Percentiles rank a stretch among this genome's conserved stretches.
phyloP scores from a whole-genome alignment of 129 eudicot species.

The Flaveria linearis region DNA sequence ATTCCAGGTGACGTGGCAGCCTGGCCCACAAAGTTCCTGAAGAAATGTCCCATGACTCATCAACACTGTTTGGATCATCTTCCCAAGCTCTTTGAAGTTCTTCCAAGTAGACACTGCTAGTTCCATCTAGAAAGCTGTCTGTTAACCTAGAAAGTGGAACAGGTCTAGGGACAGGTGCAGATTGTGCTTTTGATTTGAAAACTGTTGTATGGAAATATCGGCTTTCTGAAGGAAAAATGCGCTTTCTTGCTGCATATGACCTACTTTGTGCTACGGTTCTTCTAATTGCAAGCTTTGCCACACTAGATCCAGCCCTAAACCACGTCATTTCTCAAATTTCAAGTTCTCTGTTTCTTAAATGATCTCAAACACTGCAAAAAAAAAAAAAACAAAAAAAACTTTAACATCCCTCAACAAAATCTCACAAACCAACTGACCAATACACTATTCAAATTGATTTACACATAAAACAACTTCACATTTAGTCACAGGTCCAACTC shows the following conservation, averaged over 20 bases:
- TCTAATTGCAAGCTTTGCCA: constrained; percentile 77
- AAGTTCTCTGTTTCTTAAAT: constrained; percentile 9
- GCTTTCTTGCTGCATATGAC: constrained; percentile 54
- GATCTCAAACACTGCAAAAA: constrained; percentile 22
- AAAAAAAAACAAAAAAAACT: background rate
- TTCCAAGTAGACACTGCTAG: constrained; percentile 92
- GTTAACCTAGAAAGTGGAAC: constrained; percentile 91
- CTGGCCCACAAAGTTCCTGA: constrained; percentile 87
- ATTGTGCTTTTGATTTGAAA: constrained; percentile 63
- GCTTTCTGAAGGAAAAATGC: constrained; percentile 39
- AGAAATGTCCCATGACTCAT: constrained; percentile 99
- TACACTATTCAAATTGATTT: background rate
- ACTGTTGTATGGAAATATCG: constrained; percentile 62
- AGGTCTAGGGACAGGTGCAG: constrained; percentile 91
- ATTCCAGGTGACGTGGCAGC: constrained; percentile 89
- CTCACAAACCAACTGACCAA: background rate
- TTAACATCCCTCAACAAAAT: constrained; percentile 5
- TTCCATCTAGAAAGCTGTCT: constrained; percentile 93
- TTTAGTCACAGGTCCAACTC: constrained; percentile 1
- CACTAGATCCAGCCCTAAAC: constrained; percentile 85
- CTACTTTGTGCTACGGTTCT: constrained; percentile 62
- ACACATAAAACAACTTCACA: constrained; percentile 1
- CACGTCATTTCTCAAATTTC: constrained; percentile 59
- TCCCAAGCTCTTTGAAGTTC: constrained; percentile 99
- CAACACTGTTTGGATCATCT: constrained; percentile 89